A percentile compares a stretch with the other conserved stretches of the same genome.
These are phyloP conservation scores for Malassezia dermatis DNA, from an alignment of 1,284 basidiomycete species.

Conservation along the genomic window DNA sequence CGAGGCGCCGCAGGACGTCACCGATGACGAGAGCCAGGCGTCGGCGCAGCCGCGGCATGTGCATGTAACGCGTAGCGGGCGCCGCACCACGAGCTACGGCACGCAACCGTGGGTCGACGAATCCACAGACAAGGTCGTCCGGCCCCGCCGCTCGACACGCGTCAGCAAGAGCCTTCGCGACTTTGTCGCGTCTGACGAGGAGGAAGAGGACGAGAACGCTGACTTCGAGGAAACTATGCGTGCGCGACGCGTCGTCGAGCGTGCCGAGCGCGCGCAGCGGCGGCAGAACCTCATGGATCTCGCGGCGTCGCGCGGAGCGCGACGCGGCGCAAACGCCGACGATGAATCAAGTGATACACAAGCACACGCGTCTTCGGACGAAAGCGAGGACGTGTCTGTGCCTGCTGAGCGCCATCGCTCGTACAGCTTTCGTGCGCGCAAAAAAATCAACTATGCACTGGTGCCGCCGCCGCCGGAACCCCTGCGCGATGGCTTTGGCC, in stretches of 20 bases:
- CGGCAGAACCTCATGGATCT: constrained; percentile 18
- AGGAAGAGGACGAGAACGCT: constrained; percentile 30
- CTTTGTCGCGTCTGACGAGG: constrained; percentile 35
- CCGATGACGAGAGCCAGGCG: constrained; percentile 8
- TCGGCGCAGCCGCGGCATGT: background rate
- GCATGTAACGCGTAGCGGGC: constrained; percentile 22
- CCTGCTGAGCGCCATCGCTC: constrained; percentile 27
- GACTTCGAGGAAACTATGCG: constrained; percentile 18
- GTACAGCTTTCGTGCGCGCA: constrained; percentile 40
- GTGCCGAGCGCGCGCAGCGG: constrained; percentile 3
- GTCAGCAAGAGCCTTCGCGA: constrained; percentile 22
- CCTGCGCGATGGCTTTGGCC: constrained; percentile 36
- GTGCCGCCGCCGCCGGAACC: constrained; percentile 33
- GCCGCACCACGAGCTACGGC: constrained; percentile 22
- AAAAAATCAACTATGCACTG: constrained; percentile 44
- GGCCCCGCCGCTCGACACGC: constrained; percentile 15
- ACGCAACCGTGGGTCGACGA: constrained; percentile 20
- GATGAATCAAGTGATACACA: background rate
- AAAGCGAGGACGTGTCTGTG: constrained; percentile 27
- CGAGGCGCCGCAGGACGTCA: constrained; percentile 17
- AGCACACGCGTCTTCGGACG: constrained; percentile 12
- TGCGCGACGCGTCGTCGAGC: constrained; percentile 11
- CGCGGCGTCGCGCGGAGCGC: constrained; percentile 18
- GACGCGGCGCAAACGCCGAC: constrained; percentile 3
- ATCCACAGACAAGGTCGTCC: background rate